Conservation (phyloP, 176 grass and related monocot genomes). For the Oryza officinalis region DNA sequence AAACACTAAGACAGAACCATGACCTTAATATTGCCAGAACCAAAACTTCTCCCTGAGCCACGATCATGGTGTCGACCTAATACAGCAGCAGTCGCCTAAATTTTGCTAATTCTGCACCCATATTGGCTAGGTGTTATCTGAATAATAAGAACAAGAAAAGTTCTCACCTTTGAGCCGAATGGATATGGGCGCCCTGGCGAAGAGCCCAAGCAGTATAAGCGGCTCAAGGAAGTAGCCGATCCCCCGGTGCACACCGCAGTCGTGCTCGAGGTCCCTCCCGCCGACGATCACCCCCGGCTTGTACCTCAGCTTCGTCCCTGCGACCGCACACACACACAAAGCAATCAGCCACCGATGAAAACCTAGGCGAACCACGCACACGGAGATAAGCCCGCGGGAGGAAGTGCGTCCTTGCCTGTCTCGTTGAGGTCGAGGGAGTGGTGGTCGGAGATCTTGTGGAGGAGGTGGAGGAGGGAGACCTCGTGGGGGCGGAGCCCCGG, state of each 20-base stretch:
- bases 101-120: background rate
- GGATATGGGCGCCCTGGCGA: constrained; percentile 59
- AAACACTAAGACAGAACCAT: background rate
- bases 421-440: constrained; percentile 76
- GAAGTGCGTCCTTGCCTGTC: constrained; percentile 40
- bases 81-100: background rate
- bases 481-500: constrained; percentile 76
- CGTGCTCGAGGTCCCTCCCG: constrained; percentile 62
- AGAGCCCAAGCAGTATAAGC: constrained; percentile 71
- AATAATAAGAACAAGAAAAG: background rate
- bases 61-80: background rate
- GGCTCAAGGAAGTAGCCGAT: constrained; percentile 91
- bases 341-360: background rate
- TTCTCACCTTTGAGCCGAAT: constrained; percentile 66
- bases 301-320: constrained; percentile 82
- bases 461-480: constrained; percentile 77
- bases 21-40: background rate
- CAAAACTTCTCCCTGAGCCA: background rate
- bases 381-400: background rate
- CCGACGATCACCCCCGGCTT: constrained; percentile 67
- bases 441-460: constrained; percentile 81
- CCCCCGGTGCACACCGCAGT: constrained; percentile 72
- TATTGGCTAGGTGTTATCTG: background rate
- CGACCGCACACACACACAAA: background rate
- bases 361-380: background rate